Evolutionary conservation across 2,329 filamentous ascomycete species (phyloP), one percentile per base, ranked within the genome.

Genomic region (Monosporascus ibericus): DNA sequence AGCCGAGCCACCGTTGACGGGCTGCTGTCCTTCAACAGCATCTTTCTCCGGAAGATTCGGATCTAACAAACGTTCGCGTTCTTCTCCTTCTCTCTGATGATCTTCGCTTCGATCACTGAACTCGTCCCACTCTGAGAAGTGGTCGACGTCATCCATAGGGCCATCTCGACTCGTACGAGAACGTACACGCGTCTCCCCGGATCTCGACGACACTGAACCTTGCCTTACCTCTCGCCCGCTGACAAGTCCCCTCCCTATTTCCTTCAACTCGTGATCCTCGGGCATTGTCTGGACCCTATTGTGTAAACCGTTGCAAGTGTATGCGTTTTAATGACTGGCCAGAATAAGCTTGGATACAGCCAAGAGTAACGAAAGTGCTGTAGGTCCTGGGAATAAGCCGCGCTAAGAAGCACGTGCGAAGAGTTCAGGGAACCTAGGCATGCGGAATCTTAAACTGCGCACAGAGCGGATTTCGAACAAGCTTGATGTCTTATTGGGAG

Each of bases 1-100:
- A 4, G 51, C 49, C 15, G 60, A 49, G 40, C 61, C 58, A 17
- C 55, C 58, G 5, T 54, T 55, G 40, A 50, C 57, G 51, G 63
- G 49, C 14, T 54, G 47, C 46, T 55, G 55, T 5, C 68, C 57
- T 39, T 70, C 67, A 39, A 70, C 69, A 27, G 65, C 63, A 55
- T 76, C 73, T 50, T 75, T 73, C 4, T 72, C 72, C 2, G 76
- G 73, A 2, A 75, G 66, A 53, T 77, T 76, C 0, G 79, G 77
- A 58, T 82, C 77, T 60, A 82, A 65, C n/a, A 84, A 72, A 42
- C 79, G 75, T 62, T 82, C 80, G 59, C 79, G 69, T 63, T 83
- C 80, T 54, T 79, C 77, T 50, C 75, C 72, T 37, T 72, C 72
- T 42, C 70, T 68, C 37, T 73, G 72, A 44, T 68, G 63, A 37